Base-by-base conservation (phyloP, 176 grass and related monocot genomes). In the Aegilops bicornis region DNA sequence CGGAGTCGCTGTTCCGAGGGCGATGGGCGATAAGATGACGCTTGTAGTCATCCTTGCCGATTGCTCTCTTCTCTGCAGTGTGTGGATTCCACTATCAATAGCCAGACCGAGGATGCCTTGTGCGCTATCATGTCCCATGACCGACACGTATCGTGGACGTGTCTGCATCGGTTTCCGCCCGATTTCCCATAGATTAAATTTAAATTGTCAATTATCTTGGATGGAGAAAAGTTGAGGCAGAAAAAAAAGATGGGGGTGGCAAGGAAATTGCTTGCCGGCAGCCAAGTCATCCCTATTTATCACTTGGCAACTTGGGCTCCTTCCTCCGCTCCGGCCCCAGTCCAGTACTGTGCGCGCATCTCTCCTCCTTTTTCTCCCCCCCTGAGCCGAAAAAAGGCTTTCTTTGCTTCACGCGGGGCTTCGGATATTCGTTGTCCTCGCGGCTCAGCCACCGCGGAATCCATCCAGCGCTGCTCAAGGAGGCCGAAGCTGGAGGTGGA, bases 351-450 rank as follows among this genome's bases (percentile, higher is more conserved):
- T 35, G 19, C 22, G 68, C 68, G 35, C 2, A 20, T 29, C 37
- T 58, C 13, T 36, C 36, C 1, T 1, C 8, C 43, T 22, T n/a
- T n/a, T 37, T 23, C 69, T 19, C 25, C 19, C 40, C 13, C 22
- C 14, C 37, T 19, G 35, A 61, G 12, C 20, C 10, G 9, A 12
- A 67, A 47, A 76, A 22, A 58, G 54, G 54, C 54, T 8, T 58
- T 20, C 54, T 58, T 22, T 58, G 54, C 83, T 69, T 79, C 80
- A 73, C 24, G 29, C n/a, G 74, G 84, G 62, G 56, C 33, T 74
- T 22, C 32, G 84, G 65, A 87, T 91, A 91, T 91, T 76, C 85
- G 4, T 48, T 84, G 29, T 59, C 68, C 76, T 62, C 67, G 22
- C 47, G 3, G 33, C 48, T 84, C 67, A 67, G 80, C 37, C 33